A percentile compares a stretch with the other conserved stretches of the same genome.
Evolutionary conservation across 768 basidiomycete species (phyloP).

Genomic region (Russula ochroleuca): DNA sequence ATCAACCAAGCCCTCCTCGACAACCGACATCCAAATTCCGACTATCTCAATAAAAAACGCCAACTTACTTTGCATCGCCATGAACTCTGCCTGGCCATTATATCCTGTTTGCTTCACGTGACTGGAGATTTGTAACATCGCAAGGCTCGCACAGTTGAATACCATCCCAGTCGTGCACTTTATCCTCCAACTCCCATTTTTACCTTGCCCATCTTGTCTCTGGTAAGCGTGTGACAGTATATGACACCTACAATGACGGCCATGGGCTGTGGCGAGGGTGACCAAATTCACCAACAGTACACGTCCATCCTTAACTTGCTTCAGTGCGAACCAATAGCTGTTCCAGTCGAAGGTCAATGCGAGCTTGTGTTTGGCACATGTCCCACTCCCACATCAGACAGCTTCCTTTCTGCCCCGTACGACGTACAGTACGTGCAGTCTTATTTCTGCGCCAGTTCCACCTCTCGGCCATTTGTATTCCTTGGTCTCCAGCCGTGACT

Average conservation of each 20-base stretch:
- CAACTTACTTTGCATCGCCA: too few relatives aligned
- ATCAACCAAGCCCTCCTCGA: too few relatives aligned
- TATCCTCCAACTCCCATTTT: not conserved
- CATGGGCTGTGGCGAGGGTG: conserved; percentile 13
- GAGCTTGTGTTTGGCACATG: conserved; percentile 59
- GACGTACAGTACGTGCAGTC: conserved; percentile 52
- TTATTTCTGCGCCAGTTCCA: conserved; percentile 63
- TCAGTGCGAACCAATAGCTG: conserved; percentile 63
- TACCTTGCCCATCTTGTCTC: conserved; percentile 1
- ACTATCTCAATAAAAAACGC: too few relatives aligned
- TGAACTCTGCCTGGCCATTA: too few relatives aligned
- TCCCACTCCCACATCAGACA: too few relatives aligned
- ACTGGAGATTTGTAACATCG: too few relatives aligned
- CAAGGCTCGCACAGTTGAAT: conserved; percentile 6
- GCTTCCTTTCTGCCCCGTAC: conserved; percentile 49
- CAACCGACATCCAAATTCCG: too few relatives aligned
- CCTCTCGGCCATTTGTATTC: conserved; percentile 53
- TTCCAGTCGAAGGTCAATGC: conserved; percentile 57
- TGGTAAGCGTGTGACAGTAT: not conserved
- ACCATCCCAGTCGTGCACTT: conserved; percentile 17
- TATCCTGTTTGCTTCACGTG: too few relatives aligned
- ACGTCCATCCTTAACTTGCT: not conserved
- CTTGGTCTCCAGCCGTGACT: conserved; percentile 69
- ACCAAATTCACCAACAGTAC: conserved; percentile 5
- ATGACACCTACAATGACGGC: not conserved